These are phyloP conservation scores for Xylariomycetidae sp. DNA, from an alignment of 2,329 filamentous ascomycete genomes.

Conservation along the genomic window DNA sequence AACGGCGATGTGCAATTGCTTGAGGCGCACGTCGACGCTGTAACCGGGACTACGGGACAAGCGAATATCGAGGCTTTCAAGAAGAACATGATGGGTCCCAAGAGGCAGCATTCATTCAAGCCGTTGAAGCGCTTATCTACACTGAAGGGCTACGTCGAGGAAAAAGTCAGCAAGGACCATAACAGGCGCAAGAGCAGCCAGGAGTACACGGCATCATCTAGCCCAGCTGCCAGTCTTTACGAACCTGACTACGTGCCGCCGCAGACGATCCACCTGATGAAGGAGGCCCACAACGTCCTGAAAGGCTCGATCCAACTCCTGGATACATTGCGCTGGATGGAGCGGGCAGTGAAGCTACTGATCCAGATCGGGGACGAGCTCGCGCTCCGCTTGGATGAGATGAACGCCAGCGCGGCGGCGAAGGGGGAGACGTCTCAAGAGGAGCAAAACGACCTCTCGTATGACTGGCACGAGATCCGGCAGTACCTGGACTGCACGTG, in stretches of 20 bases:
- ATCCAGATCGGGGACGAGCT: slow-evolving; percentile 38
- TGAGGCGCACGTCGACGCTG: slow-evolving; percentile 36
- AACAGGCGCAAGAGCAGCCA: slow-evolving; percentile 5
- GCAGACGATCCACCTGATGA: slow-evolving; percentile 42
- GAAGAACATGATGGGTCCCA: slow-evolving; percentile 9
- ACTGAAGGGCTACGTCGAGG: slow-evolving; percentile 20
- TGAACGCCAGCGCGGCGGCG: slow-evolving; percentile 9
- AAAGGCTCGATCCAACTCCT: slow-evolving; percentile 39
- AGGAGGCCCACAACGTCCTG: slow-evolving; percentile 39
- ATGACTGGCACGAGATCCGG: slow-evolving; percentile 40
- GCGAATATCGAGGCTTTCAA: slow-evolving; percentile 20
- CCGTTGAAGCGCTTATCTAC: slow-evolving; percentile 22
- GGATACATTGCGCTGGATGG: slow-evolving; percentile 42
- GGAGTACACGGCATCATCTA: slow-evolving; percentile 1
- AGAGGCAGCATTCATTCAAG: slow-evolving; percentile 11
- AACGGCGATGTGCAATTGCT: slow-evolving; percentile 35
- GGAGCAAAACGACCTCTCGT: slow-evolving; percentile 23
- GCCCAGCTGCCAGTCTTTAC: slow-evolving; percentile 9
- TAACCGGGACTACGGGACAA: slow-evolving; percentile 29
- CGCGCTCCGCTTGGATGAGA: slow-evolving; percentile 24
- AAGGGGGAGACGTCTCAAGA: slow-evolving; percentile 15
- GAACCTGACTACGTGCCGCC: slow-evolving; percentile 31
- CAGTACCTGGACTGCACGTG: slow-evolving; percentile 40
- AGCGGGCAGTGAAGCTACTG: slow-evolving; percentile 37
- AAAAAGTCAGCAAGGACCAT: slow-evolving; percentile 15